Percentiles rank a stretch among this genome's conserved stretches.
Evolutionary conservation across 495 filamentous ascomycete species (phyloP).

Genomic region (Xylaria cubensis): DNA sequence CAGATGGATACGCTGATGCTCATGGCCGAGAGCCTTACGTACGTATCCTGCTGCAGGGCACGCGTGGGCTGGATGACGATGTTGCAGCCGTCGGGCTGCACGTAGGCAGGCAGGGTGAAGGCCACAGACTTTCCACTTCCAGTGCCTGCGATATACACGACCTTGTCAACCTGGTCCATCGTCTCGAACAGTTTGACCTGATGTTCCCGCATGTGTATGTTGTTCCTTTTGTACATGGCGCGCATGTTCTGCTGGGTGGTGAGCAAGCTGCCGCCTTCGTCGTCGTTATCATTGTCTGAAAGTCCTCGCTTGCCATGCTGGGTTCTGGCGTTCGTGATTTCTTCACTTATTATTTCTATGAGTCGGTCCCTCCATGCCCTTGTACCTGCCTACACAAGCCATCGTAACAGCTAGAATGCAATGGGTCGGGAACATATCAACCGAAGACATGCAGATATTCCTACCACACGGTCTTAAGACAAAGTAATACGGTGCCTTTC

Average conservation of each 20-base stretch:
- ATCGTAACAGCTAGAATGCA: too few relatives aligned
- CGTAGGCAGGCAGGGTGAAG: not conserved
- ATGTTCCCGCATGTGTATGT: not conserved
- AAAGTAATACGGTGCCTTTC: too few relatives aligned
- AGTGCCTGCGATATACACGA: not conserved
- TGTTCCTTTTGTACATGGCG: not conserved
- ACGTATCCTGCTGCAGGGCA: not conserved
- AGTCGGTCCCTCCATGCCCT: too few relatives aligned
- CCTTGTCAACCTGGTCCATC: not conserved
- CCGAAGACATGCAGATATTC: too few relatives aligned
- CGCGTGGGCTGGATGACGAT: not conserved
- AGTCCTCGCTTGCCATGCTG: too few relatives aligned
- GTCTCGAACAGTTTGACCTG: not conserved
- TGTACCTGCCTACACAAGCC: too few relatives aligned
- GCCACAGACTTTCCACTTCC: not conserved
- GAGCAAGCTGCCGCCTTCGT: too few relatives aligned
- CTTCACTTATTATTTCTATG: too few relatives aligned
- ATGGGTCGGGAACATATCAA: too few relatives aligned
- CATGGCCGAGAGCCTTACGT: not conserved
- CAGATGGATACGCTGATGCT: not conserved
- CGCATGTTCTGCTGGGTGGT: not conserved
- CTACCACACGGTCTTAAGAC: too few relatives aligned
- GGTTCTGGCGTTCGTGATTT: too few relatives aligned
- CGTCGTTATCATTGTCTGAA: too few relatives aligned
- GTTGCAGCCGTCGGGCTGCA: slow-evolving; percentile 1